A percentile compares a stretch with the other conserved stretches of the same genome.
phyloP scores from a whole-genome alignment of 345 rosid genomes.

The Corymbia maculata region DNA sequence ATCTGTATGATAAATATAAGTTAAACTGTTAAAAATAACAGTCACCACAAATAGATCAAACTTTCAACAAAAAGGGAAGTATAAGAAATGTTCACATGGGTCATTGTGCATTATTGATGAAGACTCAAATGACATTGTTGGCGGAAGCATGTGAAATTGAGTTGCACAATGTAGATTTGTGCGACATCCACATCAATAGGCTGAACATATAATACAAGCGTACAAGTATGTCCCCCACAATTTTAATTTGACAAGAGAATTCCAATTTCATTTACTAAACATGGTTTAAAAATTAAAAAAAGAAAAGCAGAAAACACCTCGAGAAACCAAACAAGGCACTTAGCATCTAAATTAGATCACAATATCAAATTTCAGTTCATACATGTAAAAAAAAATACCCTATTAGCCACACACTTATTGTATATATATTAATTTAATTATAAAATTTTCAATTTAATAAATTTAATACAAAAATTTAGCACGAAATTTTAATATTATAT shows the following conservation, averaged over 20 bases:
- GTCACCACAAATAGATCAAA: neutral
- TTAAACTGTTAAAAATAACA: neutral
- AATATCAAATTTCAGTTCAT: neutral
- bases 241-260: neutral
- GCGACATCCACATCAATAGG: neutral
- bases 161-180: neutral
- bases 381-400: neutral
- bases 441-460: neutral
- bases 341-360: neutral
- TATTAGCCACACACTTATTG: neutral
- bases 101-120: neutral
- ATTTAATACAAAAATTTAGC: neutral
- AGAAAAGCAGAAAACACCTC: neutral
- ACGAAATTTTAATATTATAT: rapidly evolving
- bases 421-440: neutral
- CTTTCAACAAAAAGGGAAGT: neutral
- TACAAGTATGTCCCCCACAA: neutral
- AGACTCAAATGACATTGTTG: neutral
- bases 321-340: neutral
- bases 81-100: neutral
- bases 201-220: neutral
- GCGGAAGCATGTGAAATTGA: neutral
- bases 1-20: neutral
- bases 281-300: neutral
- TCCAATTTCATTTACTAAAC: neutral